phyloP scores from a whole-genome alignment of 768 basidiomycete species.

The Sistotremastrum suecicum region DNA sequence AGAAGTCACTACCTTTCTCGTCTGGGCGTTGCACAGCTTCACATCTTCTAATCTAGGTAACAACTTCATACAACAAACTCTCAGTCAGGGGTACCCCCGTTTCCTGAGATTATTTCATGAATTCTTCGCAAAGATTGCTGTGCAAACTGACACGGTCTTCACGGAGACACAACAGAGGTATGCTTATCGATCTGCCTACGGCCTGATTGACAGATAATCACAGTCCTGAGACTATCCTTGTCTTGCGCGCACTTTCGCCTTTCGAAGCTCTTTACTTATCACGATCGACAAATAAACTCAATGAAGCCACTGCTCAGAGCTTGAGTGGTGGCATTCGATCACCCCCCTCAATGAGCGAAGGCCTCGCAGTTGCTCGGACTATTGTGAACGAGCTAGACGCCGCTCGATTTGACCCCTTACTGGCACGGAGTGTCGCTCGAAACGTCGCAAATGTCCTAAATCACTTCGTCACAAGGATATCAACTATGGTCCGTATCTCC shows the following conservation, averaged over 20 bases:
- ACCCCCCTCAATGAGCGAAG: slow-evolving; percentile 66
- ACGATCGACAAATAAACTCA: slow-evolving; percentile 69
- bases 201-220: not conserved
- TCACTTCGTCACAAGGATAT: slow-evolving; percentile 45
- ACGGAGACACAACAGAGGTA: slow-evolving; percentile 75
- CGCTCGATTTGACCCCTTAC: slow-evolving; percentile 81
- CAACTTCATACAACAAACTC: slow-evolving; percentile 78
- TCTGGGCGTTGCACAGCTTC: not conserved
- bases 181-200: slow-evolving; percentile 5
- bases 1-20: slow-evolving; percentile 35
- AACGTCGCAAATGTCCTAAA: slow-evolving; percentile 58
- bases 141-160: slow-evolving; percentile 92
- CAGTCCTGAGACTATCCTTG: slow-evolving; percentile 85
- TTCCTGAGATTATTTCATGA: slow-evolving; percentile 88
- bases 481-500: slow-evolving; percentile 44
- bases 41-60: slow-evolving; percentile 41
- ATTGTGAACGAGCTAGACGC: slow-evolving; percentile 88
- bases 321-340: slow-evolving; percentile 56
- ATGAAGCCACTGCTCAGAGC: slow-evolving; percentile 66
- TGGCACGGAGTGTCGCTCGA: slow-evolving; percentile 68
- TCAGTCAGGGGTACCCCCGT: slow-evolving; percentile 76
- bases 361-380: slow-evolving; percentile 57
- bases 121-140: slow-evolving; percentile 89
- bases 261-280: slow-evolving; percentile 87
- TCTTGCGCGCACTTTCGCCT: slow-evolving; percentile 67